phyloP scores from a whole-genome alignment of 2,329 filamentous ascomycete genomes.

The Boeremia exigua region DNA sequence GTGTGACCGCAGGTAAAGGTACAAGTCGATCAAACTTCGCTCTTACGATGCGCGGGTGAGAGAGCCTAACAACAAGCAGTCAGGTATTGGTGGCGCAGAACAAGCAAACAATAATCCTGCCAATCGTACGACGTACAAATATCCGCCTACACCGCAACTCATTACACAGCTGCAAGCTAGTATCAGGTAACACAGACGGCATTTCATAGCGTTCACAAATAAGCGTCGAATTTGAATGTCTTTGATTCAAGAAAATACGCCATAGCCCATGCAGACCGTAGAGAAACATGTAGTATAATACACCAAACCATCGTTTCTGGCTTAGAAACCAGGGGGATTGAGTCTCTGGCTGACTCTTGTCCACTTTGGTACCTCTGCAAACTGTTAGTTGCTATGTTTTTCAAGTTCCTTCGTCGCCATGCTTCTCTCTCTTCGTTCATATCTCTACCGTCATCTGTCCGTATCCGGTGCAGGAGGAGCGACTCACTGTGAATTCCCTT shows the following conservation, averaged over 20 bases:
- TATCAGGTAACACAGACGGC: background rate
- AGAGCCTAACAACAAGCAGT: background rate
- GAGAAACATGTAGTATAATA: conserved; percentile 39
- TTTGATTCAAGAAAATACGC: conserved; percentile 19
- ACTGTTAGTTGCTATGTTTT: conserved; percentile 66
- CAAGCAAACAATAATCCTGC: background rate
- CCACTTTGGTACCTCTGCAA: conserved; percentile 69
- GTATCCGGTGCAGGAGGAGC: background rate
- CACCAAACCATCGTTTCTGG: conserved; percentile 13
- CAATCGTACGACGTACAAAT: background rate
- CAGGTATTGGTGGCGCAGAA: background rate
- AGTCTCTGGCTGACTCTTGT: conserved; percentile 91
- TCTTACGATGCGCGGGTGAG: background rate
- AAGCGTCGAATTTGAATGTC: conserved; percentile 1
- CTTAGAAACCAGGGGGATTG: conserved; percentile 89
- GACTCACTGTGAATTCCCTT: conserved; percentile 96
- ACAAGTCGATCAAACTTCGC: background rate
- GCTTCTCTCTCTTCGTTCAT: background rate
- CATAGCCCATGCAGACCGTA: conserved; percentile 26
- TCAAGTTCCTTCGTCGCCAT: background rate
- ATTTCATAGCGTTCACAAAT: background rate
- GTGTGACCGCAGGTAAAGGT: conserved; percentile 3
- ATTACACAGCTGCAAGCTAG: background rate
- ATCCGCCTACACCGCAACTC: background rate
- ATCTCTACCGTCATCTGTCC: background rate